Evolutionary conservation across 192 early-diverging fungal genomes (phyloP).

Genomic region (Podila verticillata): DNA sequence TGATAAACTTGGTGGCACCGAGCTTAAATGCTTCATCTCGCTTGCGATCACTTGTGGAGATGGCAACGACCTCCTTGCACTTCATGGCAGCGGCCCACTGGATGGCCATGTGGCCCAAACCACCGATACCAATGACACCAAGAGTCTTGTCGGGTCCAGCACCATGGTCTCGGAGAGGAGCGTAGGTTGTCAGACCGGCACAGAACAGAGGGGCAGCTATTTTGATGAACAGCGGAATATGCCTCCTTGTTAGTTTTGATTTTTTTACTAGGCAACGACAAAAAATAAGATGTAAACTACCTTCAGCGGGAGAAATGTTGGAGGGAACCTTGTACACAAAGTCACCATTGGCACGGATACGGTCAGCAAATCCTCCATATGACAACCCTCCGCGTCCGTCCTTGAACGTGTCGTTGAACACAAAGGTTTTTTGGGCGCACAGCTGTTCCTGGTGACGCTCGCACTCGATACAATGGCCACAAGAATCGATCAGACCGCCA

Average conservation of each 20-base stretch:
- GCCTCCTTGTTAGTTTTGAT: neutral
- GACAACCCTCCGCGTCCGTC: constrained; percentile 67
- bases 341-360: constrained; percentile 64
- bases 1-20: constrained; percentile 66
- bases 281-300: constrained; percentile 26
- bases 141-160: constrained; percentile 59
- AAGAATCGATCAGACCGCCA: constrained; percentile 71
- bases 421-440: constrained; percentile 54
- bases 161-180: constrained; percentile 62
- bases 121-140: constrained; percentile 75
- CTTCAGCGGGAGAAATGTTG: constrained; percentile 62
- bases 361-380: constrained; percentile 62
- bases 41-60: constrained; percentile 69
- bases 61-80: constrained; percentile 61
- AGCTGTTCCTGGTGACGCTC: constrained; percentile 36
- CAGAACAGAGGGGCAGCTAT: constrained; percentile 82
- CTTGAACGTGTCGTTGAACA: constrained; percentile 66
- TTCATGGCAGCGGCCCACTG: constrained; percentile 71
- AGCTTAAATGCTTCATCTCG: constrained; percentile 63
- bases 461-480: constrained; percentile 57
- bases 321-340: constrained; percentile 74
- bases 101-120: constrained; percentile 74
- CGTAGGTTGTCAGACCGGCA: constrained; percentile 82
- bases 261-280: no score
- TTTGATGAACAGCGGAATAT: neutral